These are phyloP conservation scores for Euptelea pleiosperma DNA, from an alignment of 164 flowering plant species.

Conservation along the genomic window DNA sequence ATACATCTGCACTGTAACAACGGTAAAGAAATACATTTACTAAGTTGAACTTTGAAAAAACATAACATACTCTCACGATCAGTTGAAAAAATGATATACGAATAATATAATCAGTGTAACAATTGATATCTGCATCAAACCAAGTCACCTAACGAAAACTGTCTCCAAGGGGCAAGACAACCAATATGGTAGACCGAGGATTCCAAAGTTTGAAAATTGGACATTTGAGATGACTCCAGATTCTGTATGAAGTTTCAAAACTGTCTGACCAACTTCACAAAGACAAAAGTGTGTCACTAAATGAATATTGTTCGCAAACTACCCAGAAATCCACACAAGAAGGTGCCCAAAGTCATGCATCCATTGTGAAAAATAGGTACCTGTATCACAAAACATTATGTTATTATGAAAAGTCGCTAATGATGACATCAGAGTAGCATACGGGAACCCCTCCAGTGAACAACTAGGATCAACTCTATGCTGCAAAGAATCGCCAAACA, in stretches of 20 bases:
- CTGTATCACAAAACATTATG: slow-evolving; percentile 61
- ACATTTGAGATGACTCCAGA: slow-evolving; percentile 44
- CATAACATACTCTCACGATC: not conserved
- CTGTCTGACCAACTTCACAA: slow-evolving; percentile 61
- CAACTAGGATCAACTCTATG: slow-evolving; percentile 25
- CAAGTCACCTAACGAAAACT: slow-evolving; percentile 49
- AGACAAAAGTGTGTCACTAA: slow-evolving; percentile 15
- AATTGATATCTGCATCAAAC: not conserved
- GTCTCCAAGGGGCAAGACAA: slow-evolving; percentile 54
- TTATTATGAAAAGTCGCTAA: slow-evolving; percentile 37
- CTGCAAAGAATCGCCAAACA: slow-evolving; percentile 37
- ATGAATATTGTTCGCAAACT: slow-evolving; percentile 6
- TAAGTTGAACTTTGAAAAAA: not conserved
- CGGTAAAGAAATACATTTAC: slow-evolving; percentile 3
- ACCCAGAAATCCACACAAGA: not conserved
- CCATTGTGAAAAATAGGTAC: slow-evolving; percentile 32
- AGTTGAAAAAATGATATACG: not conserved
- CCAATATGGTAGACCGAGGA: slow-evolving; percentile 93
- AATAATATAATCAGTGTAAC: not conserved
- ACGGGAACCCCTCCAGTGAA: slow-evolving; percentile 32
- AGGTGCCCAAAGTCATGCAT: not conserved
- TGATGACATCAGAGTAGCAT: slow-evolving; percentile 60
- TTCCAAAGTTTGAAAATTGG: slow-evolving; percentile 63
- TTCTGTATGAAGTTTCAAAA: slow-evolving; percentile 41
- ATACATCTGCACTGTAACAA: slow-evolving; percentile 35